Conservation (phyloP, 805 yeast genomes). For the Suhomyces tanzawaensis region DNA sequence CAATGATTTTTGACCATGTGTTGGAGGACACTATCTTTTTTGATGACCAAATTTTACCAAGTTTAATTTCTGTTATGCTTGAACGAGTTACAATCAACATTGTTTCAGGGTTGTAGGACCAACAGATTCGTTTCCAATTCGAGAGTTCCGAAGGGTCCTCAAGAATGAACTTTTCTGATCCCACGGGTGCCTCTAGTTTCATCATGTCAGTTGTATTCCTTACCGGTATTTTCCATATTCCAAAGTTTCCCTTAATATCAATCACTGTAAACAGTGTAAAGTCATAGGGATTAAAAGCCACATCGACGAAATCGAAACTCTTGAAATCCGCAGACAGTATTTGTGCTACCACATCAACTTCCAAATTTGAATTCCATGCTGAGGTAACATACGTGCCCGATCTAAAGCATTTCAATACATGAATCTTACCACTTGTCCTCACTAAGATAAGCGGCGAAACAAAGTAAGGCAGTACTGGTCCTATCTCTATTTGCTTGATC, state of each 20-base stretch:
- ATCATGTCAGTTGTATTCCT: neutral
- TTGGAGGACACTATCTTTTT: constrained; percentile 46
- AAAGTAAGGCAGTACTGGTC: constrained; percentile 19
- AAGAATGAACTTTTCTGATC: constrained; percentile 10
- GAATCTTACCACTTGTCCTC: constrained; percentile 35
- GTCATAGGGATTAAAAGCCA: constrained; percentile 44
- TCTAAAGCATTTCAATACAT: constrained; percentile 26
- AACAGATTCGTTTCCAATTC: constrained; percentile 49
- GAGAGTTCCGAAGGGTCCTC: constrained; percentile 53
- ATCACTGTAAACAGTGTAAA: constrained; percentile 37
- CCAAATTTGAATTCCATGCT: constrained; percentile 2
- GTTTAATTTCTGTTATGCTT: constrained; percentile 32
- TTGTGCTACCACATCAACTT: constrained; percentile 14
- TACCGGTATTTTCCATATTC: constrained; percentile 27
- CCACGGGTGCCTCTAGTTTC: neutral
- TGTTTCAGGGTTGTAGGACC: constrained; percentile 35
- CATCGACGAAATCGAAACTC: constrained; percentile 44
- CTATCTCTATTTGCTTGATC: constrained; percentile 41
- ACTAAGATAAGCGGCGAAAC: constrained; percentile 30
- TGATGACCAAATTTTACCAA: constrained; percentile 18
- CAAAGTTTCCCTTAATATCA: constrained; percentile 56
- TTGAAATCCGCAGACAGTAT: constrained; percentile 20
- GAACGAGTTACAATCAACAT: constrained; percentile 43
- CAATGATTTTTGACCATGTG: constrained; percentile 53
- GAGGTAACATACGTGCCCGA: neutral